phyloP scores from a whole-genome alignment of 2,329 filamentous ascomycete species.

The Ascochyta fabae region DNA sequence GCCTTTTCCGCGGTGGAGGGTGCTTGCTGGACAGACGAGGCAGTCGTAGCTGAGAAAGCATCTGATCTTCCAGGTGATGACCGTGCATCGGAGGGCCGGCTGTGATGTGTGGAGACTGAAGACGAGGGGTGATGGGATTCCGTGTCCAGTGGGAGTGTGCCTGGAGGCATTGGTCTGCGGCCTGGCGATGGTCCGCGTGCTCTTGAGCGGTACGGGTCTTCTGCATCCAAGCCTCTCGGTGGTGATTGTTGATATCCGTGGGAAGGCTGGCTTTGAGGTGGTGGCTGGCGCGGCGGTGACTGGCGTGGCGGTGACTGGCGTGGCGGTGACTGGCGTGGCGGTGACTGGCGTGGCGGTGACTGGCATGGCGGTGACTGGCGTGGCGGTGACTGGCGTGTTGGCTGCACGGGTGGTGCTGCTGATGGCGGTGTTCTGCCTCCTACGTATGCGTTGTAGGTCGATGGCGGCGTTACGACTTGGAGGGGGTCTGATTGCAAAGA shows the following conservation, averaged over 20 bases:
- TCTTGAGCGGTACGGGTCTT: slow-evolving; percentile 42
- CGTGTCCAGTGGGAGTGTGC: slow-evolving; percentile 33
- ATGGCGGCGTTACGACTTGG: slow-evolving; percentile 38
- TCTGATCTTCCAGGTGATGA: slow-evolving; percentile 33
- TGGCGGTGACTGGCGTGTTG: slow-evolving; percentile 22
- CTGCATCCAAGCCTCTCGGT: slow-evolving; percentile 23
- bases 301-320: slow-evolving; percentile 5
- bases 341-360: slow-evolving; percentile 7
- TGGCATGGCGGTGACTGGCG: slow-evolving; percentile 10
- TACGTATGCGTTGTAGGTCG: slow-evolving; percentile 22
- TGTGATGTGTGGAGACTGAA: slow-evolving; percentile 37
- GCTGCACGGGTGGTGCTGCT: slow-evolving; percentile 19
- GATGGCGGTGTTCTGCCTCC: slow-evolving; percentile 35
- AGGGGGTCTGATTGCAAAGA: slow-evolving; percentile 32
- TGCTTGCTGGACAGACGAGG: slow-evolving; percentile 23
- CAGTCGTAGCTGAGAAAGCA: slow-evolving; percentile 24
- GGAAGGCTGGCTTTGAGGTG: not conserved
- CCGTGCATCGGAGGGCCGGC: slow-evolving; percentile 31
- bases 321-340: slow-evolving; percentile 12
- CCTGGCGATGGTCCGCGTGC: slow-evolving; percentile 40
- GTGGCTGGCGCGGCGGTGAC: not conserved
- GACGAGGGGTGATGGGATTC: slow-evolving; percentile 33
- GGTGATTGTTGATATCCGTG: slow-evolving; percentile 23
- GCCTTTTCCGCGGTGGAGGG: slow-evolving; percentile 23
- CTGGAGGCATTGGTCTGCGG: slow-evolving; percentile 35